Evolutionary conservation across 257 asterid species (phyloP).

Genomic region (Marsdenia floribunda): DNA sequence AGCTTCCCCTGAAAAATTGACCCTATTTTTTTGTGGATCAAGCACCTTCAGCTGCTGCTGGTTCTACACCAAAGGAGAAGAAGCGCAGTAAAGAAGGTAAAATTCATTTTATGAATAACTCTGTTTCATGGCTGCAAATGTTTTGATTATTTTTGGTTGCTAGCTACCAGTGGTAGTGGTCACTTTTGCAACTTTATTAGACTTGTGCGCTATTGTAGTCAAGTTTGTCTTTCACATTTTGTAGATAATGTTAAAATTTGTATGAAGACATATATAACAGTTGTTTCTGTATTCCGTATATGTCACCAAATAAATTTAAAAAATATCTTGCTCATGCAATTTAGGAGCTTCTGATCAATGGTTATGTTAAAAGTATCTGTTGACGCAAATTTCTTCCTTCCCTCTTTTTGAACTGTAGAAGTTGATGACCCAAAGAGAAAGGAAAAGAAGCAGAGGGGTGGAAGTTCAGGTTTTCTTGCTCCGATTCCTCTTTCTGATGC

Average conservation of each 20-base stretch:
- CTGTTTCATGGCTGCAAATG: background rate
- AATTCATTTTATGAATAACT: background rate
- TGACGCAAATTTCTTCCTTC: background rate
- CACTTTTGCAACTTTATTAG: background rate
- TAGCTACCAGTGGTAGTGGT: background rate
- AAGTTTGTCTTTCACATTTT: background rate
- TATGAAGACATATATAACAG: background rate
- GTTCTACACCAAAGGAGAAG: slow-evolving; percentile 55
- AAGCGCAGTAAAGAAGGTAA: slow-evolving; percentile 57
- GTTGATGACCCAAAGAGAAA: slow-evolving; percentile 58
- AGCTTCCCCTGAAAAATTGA: background rate
- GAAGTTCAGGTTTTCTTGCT: slow-evolving; percentile 66
- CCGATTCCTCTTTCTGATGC: slow-evolving; percentile 83
- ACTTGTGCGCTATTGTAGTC: background rate
- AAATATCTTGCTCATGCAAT: background rate
- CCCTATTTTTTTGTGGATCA: slow-evolving; percentile 1
- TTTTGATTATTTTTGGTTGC: background rate
- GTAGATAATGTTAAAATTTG: background rate
- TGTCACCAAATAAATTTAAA: background rate
- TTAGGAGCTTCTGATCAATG: background rate
- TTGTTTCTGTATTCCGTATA: background rate
- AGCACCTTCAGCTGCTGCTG: slow-evolving; percentile 17
- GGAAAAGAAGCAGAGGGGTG: slow-evolving; percentile 62
- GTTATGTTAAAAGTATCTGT: background rate
- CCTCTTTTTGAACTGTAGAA: slow-evolving; percentile 30